Evolutionary conservation across 805 yeast genomes (phyloP).

Genomic region (Yarrowia yakushimensis): DNA sequence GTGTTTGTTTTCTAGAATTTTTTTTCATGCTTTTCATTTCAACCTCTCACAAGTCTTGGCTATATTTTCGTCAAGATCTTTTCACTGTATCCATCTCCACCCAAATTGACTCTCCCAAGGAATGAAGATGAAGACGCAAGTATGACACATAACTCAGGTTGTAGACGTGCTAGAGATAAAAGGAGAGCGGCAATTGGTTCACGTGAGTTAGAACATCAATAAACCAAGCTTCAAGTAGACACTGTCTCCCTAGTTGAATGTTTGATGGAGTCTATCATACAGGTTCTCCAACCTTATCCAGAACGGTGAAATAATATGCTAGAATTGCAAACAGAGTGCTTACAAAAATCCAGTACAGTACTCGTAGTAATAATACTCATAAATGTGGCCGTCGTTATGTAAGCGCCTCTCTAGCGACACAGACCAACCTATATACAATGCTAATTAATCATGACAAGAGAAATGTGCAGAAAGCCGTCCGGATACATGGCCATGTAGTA

Average conservation of each 20-base stretch:
- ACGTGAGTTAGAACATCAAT: not conserved
- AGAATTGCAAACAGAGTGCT: not conserved
- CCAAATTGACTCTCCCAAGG: not conserved
- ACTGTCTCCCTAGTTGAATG: not conserved
- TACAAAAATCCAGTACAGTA: no score
- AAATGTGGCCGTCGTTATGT: not conserved
- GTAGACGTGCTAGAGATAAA: not conserved
- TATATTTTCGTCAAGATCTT: no score
- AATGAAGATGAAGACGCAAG: not conserved
- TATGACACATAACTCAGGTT: not conserved
- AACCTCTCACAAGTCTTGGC: no score
- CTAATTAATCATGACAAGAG: slow-evolving; percentile 40
- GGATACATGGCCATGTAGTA: slow-evolving; percentile 47
- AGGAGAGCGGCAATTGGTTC: not conserved
- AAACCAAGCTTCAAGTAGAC: not conserved
- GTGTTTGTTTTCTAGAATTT: not conserved
- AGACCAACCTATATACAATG: slow-evolving; percentile 8
- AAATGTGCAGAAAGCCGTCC: slow-evolving; percentile 66
- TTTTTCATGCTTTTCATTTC: not conserved
- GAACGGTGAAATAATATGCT: not conserved
- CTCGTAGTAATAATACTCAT: no score
- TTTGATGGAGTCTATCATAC: no score
- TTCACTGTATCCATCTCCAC: not conserved
- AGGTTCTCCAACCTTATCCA: not conserved
- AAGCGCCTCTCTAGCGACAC: not conserved